Evolutionary conservation across 352 stramenopile species (phyloP).

Genomic region (Blastocystis hominis): DNA sequence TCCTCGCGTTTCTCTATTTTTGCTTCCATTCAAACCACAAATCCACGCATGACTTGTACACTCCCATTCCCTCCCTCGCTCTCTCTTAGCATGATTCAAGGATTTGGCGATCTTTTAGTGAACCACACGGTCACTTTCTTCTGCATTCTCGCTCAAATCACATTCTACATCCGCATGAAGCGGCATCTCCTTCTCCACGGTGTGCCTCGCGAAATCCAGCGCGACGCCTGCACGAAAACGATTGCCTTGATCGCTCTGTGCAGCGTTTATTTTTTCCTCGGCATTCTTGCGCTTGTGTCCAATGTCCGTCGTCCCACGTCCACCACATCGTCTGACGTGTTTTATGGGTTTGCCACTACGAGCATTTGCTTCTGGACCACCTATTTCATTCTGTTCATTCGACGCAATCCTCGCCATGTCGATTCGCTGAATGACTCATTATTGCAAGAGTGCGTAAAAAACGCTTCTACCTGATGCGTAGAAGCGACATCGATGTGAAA

Average conservation of each 20-base stretch:
- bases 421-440: not conserved
- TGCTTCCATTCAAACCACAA: not conserved
- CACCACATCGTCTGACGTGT: not conserved
- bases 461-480: too few species aligned
- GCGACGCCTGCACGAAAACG: not conserved
- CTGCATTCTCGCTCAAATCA: not conserved
- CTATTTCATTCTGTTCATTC: not conserved
- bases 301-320: not conserved
- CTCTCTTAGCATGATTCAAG: not conserved
- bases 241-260: not conserved
- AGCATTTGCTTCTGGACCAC: not conserved
- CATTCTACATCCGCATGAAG: not conserved
- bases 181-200: not conserved
- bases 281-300: not conserved
- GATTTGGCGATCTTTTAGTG: not conserved
- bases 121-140: not conserved
- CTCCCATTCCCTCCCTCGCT: not conserved
- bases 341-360: not conserved
- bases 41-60: not conserved
- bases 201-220: too few species aligned
- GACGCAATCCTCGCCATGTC: not conserved
- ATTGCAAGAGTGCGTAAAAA: too few species aligned
- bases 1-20: not conserved
- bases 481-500: not conserved
- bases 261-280: not conserved